Evolutionary conservation across 108 stramenopile genomes (phyloP).

Genomic region (Cyclotella baltica): DNA sequence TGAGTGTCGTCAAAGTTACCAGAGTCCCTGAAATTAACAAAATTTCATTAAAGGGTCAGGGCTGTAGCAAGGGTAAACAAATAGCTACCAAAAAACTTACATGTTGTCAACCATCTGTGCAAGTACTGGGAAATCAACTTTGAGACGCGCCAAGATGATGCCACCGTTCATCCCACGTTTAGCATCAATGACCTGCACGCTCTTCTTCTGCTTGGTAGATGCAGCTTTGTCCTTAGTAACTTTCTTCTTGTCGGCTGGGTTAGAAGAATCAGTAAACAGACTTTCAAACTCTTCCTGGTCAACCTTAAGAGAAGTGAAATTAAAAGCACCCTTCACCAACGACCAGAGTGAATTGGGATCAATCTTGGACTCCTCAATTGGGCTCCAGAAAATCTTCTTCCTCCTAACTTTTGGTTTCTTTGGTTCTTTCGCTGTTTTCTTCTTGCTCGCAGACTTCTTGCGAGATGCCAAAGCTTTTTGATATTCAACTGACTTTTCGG

Average conservation of each 20-base stretch:
- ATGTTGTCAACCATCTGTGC: constrained; percentile 78
- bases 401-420: constrained; percentile 74
- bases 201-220: constrained; percentile 71
- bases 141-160: constrained; percentile 85
- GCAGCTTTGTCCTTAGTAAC: constrained; percentile 43
- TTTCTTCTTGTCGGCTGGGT: constrained; percentile 74
- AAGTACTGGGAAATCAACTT: constrained; percentile 67
- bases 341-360: constrained; percentile 89
- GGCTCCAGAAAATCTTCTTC: constrained; percentile 93
- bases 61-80: neutral
- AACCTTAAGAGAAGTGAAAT: constrained; percentile 73
- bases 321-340: constrained; percentile 69
- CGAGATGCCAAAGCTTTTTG: constrained; percentile 56
- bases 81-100: too few species aligned
- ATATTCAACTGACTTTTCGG: constrained; percentile 62
- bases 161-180: constrained; percentile 95
- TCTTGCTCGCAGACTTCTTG: constrained; percentile 47
- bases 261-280: constrained; percentile 83
- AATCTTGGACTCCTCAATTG: constrained; percentile 80
- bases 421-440: constrained; percentile 28
- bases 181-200: constrained; percentile 87
- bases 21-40: constrained; percentile 54
- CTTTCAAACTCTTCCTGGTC: constrained; percentile 91
- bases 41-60: neutral
- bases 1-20: constrained; percentile 79